Conservation (phyloP, 1,139 yeast genomes). For the Geotrichum cucujoidarum region DNA sequence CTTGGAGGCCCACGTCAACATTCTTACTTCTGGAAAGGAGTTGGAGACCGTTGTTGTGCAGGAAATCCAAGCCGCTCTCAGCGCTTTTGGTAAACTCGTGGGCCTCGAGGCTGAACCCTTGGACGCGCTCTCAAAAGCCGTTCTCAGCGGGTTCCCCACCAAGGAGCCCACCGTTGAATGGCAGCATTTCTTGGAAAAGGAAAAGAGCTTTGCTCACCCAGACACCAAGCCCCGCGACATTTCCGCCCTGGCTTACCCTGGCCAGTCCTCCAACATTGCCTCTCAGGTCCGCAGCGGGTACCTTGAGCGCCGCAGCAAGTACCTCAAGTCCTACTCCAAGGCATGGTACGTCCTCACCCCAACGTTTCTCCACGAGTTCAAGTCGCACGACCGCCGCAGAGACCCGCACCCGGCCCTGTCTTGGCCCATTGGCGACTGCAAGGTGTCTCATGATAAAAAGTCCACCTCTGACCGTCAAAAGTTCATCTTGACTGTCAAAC, state of each 20-base stretch:
- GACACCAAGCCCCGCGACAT: conserved; percentile 62
- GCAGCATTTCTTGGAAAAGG: conserved; percentile 73
- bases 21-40: conserved; percentile 84
- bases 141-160: conserved; percentile 67
- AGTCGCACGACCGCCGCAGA: conserved; percentile 71
- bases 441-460: conserved; percentile 67
- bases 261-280: conserved; percentile 66
- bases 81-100: conserved; percentile 55
- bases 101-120: conserved; percentile 26
- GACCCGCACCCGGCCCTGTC: conserved; percentile 86
- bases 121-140: conserved; percentile 50
- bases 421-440: conserved; percentile 72
- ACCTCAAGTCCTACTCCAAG: conserved; percentile 77
- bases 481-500: conserved; percentile 72
- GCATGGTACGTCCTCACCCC: conserved; percentile 93
- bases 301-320: conserved; percentile 86
- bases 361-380: conserved; percentile 83
- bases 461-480: conserved; percentile 58
- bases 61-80: conserved; percentile 78
- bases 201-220: conserved; percentile 73
- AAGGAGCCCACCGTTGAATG: conserved; percentile 82
- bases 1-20: conserved; percentile 80
- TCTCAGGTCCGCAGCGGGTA: conserved; percentile 70
- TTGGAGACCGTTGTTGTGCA: conserved; percentile 81
- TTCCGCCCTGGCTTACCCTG: conserved; percentile 57